phyloP scores from a whole-genome alignment of 2,329 filamentous ascomycete species.

The Alternaria infectoria region DNA sequence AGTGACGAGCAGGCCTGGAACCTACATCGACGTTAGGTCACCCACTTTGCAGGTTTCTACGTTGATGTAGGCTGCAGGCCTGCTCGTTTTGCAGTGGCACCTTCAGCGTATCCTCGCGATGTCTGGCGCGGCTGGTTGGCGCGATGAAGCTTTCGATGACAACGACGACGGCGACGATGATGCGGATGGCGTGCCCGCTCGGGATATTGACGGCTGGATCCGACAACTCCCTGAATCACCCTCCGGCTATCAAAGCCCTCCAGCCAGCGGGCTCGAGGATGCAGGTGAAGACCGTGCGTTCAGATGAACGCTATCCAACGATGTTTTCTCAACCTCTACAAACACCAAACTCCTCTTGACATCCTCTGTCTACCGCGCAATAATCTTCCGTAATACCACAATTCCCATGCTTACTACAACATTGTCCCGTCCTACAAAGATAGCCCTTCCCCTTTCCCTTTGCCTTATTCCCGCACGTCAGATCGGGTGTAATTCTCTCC shows the following conservation, averaged over 20 bases:
- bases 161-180: background rate
- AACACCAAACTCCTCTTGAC: background rate
- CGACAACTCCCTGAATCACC: no score
- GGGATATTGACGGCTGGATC: no score
- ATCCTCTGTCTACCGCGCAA: rapidly evolving
- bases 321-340: background rate
- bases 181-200: no score
- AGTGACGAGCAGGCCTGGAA: no score
- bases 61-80: background rate
- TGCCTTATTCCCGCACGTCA: background rate
- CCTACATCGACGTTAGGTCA: no score
- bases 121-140: constrained; percentile 24
- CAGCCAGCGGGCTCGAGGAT: no score
- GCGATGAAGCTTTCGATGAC: constrained; percentile 17
- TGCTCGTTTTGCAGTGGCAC: constrained; percentile 25
- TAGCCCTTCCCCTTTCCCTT: background rate
- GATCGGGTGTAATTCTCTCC: background rate
- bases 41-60: no score
- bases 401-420: constrained; percentile 2
- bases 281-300: no score
- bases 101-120: constrained; percentile 27
- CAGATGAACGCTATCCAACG: no score
- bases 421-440: background rate
- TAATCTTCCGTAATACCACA: background rate
- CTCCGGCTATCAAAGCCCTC: no score